Base-by-base conservation (phyloP, 2,329 filamentous ascomycete genomes). In the Aspergillus sp. region DNA sequence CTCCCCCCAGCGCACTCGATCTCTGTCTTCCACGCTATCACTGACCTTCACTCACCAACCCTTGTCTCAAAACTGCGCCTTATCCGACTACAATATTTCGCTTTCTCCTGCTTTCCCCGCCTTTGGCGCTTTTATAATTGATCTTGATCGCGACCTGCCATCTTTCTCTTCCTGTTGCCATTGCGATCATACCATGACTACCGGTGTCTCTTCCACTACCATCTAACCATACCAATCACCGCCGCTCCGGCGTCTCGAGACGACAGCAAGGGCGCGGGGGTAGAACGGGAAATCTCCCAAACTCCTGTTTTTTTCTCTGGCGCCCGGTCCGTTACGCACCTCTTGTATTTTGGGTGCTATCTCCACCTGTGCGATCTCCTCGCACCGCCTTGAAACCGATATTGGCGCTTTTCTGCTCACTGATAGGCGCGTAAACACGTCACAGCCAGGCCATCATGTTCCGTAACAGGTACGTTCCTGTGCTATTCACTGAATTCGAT, bases 381-480 rank as follows among this genome's bases (percentile, higher is more conserved):
- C 15, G 39, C 39, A 34, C 30, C 40, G 19, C 40, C 34, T 52
- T 41, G 44, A 33, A 17, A 13, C 41, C 49, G 13, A 30, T 30
- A 9, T 30, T 34, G 30, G 34, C 40, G 12, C 33, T 19, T 40
- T 9, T 30, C 24, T 33, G 22, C 41, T 24, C 17, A 52, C 17
- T 37, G 19, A 44, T 12, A 48, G 49, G 48, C 52, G 52, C 57
- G 52, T 48, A 53, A 41, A 48, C 24, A 53, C 55, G 41, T 44
- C 30, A 39, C 24, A 40, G 27, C 9, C 37, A 46, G 20, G 45
- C 50, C 63, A 65, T 57, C 57, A 81, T 81, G 79, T 80, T 81
- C 70, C 75, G 74, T 61, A 79, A 78, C 64, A 75, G 79, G 79
- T 80, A 72, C 57, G 77, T 73, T 51, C 45, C 22, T 30, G 50